Evolutionary conservation across 2,329 filamentous ascomycete species (phyloP).

Genomic region (Neofusicoccum kwambonambiense): DNA sequence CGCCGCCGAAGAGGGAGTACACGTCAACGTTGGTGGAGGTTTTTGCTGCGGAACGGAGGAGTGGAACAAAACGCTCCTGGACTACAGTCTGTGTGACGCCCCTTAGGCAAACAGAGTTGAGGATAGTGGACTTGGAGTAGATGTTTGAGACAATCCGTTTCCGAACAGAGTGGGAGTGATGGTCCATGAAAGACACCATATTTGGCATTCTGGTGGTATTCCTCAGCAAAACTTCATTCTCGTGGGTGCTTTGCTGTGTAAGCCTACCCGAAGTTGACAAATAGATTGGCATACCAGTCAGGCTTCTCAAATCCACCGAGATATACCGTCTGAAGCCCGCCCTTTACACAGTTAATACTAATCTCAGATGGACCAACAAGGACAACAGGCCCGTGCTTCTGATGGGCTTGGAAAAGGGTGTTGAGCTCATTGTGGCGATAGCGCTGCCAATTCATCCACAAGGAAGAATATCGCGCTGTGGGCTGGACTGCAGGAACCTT

Average conservation of each 20-base stretch:
- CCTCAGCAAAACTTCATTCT: too few species aligned
- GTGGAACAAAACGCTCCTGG: conserved; percentile 57
- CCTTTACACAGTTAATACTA: background rate
- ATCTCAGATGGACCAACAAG: background rate
- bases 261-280: conserved; percentile 1
- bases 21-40: conserved; percentile 12
- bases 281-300: background rate
- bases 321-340: background rate
- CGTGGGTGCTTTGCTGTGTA: too few species aligned
- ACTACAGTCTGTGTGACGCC: conserved; percentile 58
- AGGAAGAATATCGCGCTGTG: background rate
- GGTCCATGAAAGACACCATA: conserved; percentile 65
- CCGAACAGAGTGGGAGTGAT: conserved; percentile 62
- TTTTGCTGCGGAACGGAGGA: conserved; percentile 34
- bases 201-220: conserved; percentile 43
- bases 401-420: background rate
- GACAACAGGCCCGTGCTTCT: background rate
- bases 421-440: background rate
- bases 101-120: conserved; percentile 57
- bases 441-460: background rate
- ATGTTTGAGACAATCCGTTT: conserved; percentile 73
- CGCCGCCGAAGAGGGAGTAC: conserved; percentile 51
- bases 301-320: background rate
- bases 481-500: background rate
- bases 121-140: conserved; percentile 72